Base-by-base conservation (phyloP, 768 basidiomycete species). In the Crepidotus variabilis region DNA sequence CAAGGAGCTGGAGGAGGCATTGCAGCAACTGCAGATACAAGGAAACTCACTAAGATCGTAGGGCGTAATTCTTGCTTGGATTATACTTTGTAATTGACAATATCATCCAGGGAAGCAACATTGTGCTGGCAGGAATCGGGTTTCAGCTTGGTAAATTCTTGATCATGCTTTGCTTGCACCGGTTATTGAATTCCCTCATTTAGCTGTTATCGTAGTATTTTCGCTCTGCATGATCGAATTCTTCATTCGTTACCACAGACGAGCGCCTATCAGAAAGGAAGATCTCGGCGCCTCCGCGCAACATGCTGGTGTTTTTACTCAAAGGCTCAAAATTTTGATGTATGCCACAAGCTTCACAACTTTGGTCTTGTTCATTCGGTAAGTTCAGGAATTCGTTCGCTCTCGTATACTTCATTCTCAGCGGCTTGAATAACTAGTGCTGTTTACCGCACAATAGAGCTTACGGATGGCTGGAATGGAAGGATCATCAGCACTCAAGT, bases 1-100 rank as follows among this genome's bases (percentile, higher is more conserved):
- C 87, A 90, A 69, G 86, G 79, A 45, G 67, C 43, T 10, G 51
- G 51, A 22, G 51, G 51, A 36, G 51, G 51, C 13, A 52, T 39
- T 34, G 51, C 51, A n/a, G 32, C 51, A 21, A 36, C 24, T 20
- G 51, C 51, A 2, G 51, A 34, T n/a, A 36, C 23, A 9, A 52
- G 43, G 11, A 36, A 52, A 23, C 34, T 24, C 43, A 23, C 51
- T 24, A 52, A 34, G 24, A 33, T 43, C 4, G 51, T 52, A 24
- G n/a, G 51, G 32, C 51, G n/a, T n/a, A n/a, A n/a, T 43, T 6
- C n/a, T 52, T 14, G 6, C 20, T 13, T 36, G 8, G 9, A 4
- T 28, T 23, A 48, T 8, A 14, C 4, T 34, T 51, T 23, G 10
- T 2, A 23, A 39, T 7, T 43, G 13, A 22, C 16, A n/a, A 14